Percentiles rank a stretch among this genome's conserved stretches.
Evolutionary conservation across 768 basidiomycete species (phyloP).

Genomic region (Lepiota venenata): DNA sequence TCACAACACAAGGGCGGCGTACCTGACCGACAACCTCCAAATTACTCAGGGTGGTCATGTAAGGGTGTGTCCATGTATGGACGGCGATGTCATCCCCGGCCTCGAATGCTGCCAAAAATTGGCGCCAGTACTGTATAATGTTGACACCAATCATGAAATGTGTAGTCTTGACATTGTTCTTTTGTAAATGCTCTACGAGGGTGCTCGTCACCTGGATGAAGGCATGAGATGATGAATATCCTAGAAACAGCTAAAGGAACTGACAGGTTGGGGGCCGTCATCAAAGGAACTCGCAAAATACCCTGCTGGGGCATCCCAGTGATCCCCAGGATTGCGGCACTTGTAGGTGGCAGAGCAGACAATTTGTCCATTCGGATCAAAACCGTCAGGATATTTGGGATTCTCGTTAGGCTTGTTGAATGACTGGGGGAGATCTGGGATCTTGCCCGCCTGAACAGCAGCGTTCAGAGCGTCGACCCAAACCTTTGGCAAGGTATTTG

Average conservation of each 20-base stretch:
- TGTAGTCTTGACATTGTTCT: constrained; percentile 69
- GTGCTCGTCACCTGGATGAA: constrained; percentile 30
- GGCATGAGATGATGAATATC: not conserved
- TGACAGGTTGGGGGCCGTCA: constrained; percentile 65
- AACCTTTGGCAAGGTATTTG: constrained; percentile 48
- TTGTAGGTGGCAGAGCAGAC: constrained; percentile 80
- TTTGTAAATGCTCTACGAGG: constrained; percentile 64
- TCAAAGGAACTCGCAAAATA: constrained; percentile 69
- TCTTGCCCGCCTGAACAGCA: constrained; percentile 65
- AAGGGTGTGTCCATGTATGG: constrained; percentile 73
- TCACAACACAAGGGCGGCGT: constrained; percentile 1
- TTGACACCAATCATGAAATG: constrained; percentile 90
- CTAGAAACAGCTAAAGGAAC: constrained; percentile 11
- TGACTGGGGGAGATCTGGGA: constrained; percentile 64
- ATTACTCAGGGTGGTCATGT: constrained; percentile 79
- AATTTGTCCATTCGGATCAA: constrained; percentile 39
- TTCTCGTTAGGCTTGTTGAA: constrained; percentile 31
- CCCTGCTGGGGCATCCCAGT: constrained; percentile 77
- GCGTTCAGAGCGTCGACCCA: constrained; percentile 73
- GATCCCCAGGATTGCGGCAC: constrained; percentile 56
- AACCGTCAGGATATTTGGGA: constrained; percentile 43
- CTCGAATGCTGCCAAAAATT: constrained; percentile 53
- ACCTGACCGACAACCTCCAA: constrained; percentile 65
- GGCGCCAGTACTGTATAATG: constrained; percentile 53
- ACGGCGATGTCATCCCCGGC: constrained; percentile 44